phyloP scores from a whole-genome alignment of 1,284 basidiomycete genomes.

The Polyporus tsugae region DNA sequence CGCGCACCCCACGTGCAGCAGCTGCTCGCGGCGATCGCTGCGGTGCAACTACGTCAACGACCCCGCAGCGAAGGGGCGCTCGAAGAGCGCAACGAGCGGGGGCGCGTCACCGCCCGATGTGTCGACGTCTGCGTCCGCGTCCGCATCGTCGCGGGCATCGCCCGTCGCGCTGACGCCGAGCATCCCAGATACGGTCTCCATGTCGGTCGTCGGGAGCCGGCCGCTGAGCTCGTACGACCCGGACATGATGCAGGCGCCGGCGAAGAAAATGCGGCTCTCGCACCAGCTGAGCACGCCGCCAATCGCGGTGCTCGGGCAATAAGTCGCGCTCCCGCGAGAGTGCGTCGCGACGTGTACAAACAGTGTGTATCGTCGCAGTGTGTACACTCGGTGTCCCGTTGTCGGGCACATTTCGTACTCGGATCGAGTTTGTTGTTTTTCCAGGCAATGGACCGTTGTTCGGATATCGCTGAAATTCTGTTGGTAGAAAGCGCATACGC shows the following conservation, averaged over 20 bases:
- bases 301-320: conserved; percentile 35
- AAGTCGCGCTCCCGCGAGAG: conserved; percentile 9
- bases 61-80: conserved; percentile 41
- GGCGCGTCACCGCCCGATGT: conserved; percentile 29
- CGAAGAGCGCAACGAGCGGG: conserved; percentile 27
- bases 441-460: conserved; percentile 19
- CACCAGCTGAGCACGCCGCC: conserved; percentile 31
- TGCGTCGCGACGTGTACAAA: background rate
- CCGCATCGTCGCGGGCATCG: conserved; percentile 45
- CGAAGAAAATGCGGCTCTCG: conserved; percentile 64
- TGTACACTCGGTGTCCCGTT: conserved; percentile 34
- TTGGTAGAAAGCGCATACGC: conserved; percentile 30
- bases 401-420: background rate
- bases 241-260: conserved; percentile 40
- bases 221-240: conserved; percentile 46
- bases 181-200: conserved; percentile 49
- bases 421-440: conserved; percentile 10
- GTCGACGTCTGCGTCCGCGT: conserved; percentile 34
- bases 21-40: conserved; percentile 75
- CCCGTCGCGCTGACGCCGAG: conserved; percentile 51
- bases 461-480: conserved; percentile 2
- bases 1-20: conserved; percentile 78
- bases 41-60: conserved; percentile 84
- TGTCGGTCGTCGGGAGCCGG: conserved; percentile 19
- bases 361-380: conserved; percentile 37